Evolutionary conservation across 306 rosid species (phyloP), one percentile per base, ranked within the genome.

Genomic region (Castanea mollissima): DNA sequence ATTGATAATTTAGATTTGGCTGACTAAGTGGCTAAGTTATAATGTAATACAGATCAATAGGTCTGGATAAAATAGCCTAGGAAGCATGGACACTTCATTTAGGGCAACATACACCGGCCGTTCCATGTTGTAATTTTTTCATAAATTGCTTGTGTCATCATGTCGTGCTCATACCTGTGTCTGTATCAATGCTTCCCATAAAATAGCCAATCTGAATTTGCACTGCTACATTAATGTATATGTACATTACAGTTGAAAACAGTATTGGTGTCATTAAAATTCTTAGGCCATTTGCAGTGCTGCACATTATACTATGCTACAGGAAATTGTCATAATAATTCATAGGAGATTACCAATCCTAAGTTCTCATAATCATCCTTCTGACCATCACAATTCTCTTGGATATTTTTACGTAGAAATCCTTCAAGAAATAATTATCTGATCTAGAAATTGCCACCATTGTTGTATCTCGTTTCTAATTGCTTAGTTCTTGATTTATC

Each of bases 401-500:
- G 25, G 23, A 19, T 34, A 32, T 4, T 67, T 34, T 67, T 35
- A 38, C 29, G 4, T 35, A 4, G 51, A 67, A 34, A 46, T n/a
- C 15, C 31, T 19, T 15, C 18, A n/a, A 74, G 74, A 62, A 69
- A 52, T 54, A 16, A 23, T 52, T 68, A 52, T 75, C 2, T 80
- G 55, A 71, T 65, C 74, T 14, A 29, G 31, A 59, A 23, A 38
- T n/a, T 69, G 23, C 8, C 54, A 52, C 44, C 75, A 68, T 62
- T 4, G 21, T 55, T 62, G 18, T 38, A 44, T 27, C 8, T 74
- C 27, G 20, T 32, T 71, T 57, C 78, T 77, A 51, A 69, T 76
- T 56, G 44, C 58, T 76, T 55, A n/a, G 41, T 67, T 71, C 55
- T 73, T 78, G 62, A 68, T 82, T 71, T 67, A 54, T 55, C 82